phyloP scores from a whole-genome alignment of 73 alveolate species.

The Stentor coeruleus region DNA sequence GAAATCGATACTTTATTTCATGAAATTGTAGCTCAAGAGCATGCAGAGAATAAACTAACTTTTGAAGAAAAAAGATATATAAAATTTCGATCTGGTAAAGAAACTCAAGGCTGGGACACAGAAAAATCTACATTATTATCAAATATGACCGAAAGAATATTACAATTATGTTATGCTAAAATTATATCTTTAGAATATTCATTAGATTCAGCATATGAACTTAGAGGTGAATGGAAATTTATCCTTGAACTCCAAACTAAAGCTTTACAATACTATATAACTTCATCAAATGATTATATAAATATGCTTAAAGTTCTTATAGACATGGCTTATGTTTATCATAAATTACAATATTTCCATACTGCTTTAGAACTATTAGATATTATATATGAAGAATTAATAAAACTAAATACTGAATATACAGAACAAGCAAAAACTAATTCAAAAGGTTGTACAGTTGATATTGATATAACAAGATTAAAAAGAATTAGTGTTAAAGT shows the following conservation, averaged over 20 bases:
- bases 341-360: neutral
- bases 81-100: neutral
- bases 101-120: neutral
- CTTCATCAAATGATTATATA: neutral
- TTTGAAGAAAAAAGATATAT: neutral
- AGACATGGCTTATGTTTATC: slow-evolving; percentile 9
- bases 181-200: neutral
- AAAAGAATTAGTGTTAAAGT: neutral
- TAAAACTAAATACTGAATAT: neutral
- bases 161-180: neutral
- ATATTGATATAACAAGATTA: neutral
- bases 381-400: neutral
- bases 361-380: slow-evolving; percentile 6
- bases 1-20: neutral
- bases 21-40: neutral
- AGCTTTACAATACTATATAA: neutral
- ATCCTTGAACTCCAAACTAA: neutral
- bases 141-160: neutral
- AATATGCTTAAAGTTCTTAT: neutral
- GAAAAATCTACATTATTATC: neutral
- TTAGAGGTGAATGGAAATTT: neutral
- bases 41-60: neutral
- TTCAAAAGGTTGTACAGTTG: neutral
- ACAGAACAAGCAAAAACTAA: neutral
- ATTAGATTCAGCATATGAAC: neutral